Evolutionary conservation across 176 grass and related monocot species (phyloP).

Genomic region (Rhynchospora breviuscula): DNA sequence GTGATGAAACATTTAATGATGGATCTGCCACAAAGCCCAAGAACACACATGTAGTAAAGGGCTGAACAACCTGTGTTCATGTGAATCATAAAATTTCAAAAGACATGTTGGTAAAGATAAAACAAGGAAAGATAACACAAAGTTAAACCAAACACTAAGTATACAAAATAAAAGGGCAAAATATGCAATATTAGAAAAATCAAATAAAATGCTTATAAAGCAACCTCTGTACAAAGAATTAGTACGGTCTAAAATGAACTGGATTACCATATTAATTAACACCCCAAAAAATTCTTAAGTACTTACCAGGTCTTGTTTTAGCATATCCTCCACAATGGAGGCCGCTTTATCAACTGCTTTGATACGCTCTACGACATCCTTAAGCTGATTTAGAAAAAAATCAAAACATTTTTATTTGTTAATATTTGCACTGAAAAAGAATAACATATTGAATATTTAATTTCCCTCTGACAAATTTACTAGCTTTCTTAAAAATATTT

Average conservation of each 20-base stretch:
- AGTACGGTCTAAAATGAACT: background rate
- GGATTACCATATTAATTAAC: background rate
- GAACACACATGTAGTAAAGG: constrained; percentile 52
- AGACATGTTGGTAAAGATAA: constrained; percentile 19
- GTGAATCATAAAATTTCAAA: constrained; percentile 13
- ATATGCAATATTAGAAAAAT: background rate
- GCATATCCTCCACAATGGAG: constrained; percentile 79
- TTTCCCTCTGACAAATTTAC: background rate
- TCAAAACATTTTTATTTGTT: constrained; percentile 21
- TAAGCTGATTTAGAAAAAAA: constrained; percentile 40
- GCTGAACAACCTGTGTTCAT: constrained; percentile 56
- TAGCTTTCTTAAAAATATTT: background rate
- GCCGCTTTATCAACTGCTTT: constrained; percentile 85
- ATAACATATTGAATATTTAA: background rate
- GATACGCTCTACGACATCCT: constrained; percentile 77
- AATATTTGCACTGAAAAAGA: background rate
- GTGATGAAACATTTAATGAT: constrained; percentile 53
- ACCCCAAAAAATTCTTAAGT: background rate
- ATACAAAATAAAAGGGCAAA: background rate
- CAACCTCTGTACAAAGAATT: background rate
- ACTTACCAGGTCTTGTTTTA: constrained; percentile 51
- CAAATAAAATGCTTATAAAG: background rate
- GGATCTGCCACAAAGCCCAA: constrained; percentile 84
- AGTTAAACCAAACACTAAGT: background rate
- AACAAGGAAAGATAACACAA: constrained; percentile 13